phyloP scores from a whole-genome alignment of 371 early-diverging fungal genomes.

The Astathelohania contejeani region DNA sequence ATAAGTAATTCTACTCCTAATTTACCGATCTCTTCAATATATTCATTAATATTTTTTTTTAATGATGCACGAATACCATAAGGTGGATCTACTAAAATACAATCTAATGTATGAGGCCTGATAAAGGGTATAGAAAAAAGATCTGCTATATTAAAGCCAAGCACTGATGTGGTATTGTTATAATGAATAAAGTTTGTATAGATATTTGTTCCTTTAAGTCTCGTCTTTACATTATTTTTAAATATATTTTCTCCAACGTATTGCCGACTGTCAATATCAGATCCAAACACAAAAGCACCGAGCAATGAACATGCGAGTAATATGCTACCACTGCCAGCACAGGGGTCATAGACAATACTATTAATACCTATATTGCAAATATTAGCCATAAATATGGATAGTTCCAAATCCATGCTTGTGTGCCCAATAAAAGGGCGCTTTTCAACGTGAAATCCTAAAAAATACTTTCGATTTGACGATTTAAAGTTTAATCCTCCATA shows the following conservation, averaged over 20 bases:
- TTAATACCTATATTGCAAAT: slow-evolving; percentile 4
- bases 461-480: slow-evolving; percentile 21
- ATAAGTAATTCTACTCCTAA: background rate
- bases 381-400: slow-evolving; percentile 34
- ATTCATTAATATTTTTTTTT: background rate
- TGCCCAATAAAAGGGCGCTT: slow-evolving; percentile 39
- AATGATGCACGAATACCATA: background rate
- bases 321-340: slow-evolving; percentile 39
- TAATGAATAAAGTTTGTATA: slow-evolving; percentile 3
- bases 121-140: background rate
- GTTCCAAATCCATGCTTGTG: slow-evolving; percentile 39
- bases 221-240: slow-evolving; percentile 1
- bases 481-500: slow-evolving; percentile 7
- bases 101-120: background rate
- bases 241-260: slow-evolving; percentile 13
- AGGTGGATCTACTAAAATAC: background rate
- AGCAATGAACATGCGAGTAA: slow-evolving; percentile 24
- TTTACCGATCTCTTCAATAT: background rate
- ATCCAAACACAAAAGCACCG: slow-evolving; percentile 26
- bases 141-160: slow-evolving; percentile 1
- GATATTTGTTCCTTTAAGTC: background rate
- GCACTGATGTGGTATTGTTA: background rate
- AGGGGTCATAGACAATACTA: slow-evolving; percentile 32
- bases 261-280: slow-evolving; percentile 24
- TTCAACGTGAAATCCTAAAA: slow-evolving; percentile 15